A percentile compares a stretch with the other conserved stretches of the same genome.
Conservation (phyloP, 2,329 filamentous ascomycete genomes). For the Aspergillus phoenicis region DNA sequence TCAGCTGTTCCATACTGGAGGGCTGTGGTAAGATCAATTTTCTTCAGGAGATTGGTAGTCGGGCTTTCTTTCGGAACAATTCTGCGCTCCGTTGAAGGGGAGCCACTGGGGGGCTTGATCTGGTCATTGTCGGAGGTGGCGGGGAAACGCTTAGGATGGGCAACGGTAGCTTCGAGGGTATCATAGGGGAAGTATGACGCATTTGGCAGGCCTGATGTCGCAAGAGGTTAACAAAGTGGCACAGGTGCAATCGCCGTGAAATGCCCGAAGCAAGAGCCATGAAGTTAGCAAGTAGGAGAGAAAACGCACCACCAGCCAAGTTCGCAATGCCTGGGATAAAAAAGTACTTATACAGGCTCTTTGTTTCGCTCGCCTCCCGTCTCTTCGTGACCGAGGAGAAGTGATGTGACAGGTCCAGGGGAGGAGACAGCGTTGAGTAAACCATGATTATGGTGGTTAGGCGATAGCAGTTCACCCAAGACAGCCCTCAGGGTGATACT, state of each 20-base stretch:
- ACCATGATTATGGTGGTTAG: background rate
- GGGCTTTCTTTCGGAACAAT: constrained; percentile 70
- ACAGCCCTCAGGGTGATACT: background rate
- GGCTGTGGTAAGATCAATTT: constrained; percentile 78
- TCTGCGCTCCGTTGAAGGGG: constrained; percentile 56
- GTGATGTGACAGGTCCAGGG: constrained; percentile 78
- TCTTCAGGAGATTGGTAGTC: constrained; percentile 62
- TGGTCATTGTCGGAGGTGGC: constrained; percentile 64
- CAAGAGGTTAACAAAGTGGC: constrained; percentile 4
- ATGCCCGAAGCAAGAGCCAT: background rate
- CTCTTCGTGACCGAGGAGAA: constrained; percentile 70
- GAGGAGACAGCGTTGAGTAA: constrained; percentile 36
- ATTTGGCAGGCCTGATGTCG: constrained; percentile 72
- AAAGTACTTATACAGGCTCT: constrained; percentile 86
- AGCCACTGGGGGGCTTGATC: constrained; percentile 33
- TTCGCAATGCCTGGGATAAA: constrained; percentile 63
- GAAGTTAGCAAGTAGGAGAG: background rate
- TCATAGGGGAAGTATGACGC: constrained; percentile 85
- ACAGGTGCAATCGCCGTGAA: background rate
- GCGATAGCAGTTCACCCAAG: background rate
- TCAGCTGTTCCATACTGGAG: constrained; percentile 84
- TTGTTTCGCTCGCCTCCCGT: constrained; percentile 68
- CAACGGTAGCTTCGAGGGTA: constrained; percentile 80
- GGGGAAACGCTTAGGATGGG: constrained; percentile 72
- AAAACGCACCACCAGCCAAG: constrained; percentile 57